Conservation (phyloP, 2,329 filamentous ascomycete genomes). For the Grosmannia clavigera region DNA sequence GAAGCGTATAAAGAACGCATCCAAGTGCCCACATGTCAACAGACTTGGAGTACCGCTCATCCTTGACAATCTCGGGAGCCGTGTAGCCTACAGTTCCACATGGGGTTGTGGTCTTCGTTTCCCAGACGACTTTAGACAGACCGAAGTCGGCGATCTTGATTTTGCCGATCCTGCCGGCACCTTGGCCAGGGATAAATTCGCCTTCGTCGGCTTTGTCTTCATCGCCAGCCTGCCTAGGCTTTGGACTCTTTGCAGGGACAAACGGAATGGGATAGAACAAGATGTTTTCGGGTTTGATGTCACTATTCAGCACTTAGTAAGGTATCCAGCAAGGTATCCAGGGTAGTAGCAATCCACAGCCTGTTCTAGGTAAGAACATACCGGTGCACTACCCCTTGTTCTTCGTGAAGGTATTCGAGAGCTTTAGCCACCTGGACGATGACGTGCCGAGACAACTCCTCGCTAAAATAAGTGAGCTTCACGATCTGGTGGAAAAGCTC, state of each 20-base stretch:
- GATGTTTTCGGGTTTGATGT: conserved; percentile 97
- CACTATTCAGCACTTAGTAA: conserved; percentile 37
- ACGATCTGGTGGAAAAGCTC: conserved; percentile 99
- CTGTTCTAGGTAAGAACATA: conserved; percentile 32
- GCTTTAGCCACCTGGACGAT: conserved; percentile 93
- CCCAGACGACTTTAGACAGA: conserved; percentile 96
- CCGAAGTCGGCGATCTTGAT: conserved; percentile 99
- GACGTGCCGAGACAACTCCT: conserved; percentile 86
- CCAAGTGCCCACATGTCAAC: conserved; percentile 99
- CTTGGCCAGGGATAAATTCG: conserved; percentile 72
- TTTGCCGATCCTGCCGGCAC: conserved; percentile 78
- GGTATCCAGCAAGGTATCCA: conserved; percentile 14
- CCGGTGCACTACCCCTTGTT: conserved; percentile 93
- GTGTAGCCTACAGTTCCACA: conserved; percentile 98
- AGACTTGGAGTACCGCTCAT: conserved; percentile 95
- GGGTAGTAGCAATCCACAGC: background rate
- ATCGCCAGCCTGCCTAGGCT: conserved; percentile 73
- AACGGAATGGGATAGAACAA: conserved; percentile 81
- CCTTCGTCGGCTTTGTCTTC: conserved; percentile 97
- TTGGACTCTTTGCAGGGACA: conserved; percentile 65
- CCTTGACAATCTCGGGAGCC: conserved; percentile 96
- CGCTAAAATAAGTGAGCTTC: conserved; percentile 94
- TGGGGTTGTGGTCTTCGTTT: conserved; percentile 97
- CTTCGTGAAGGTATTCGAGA: conserved; percentile 85
- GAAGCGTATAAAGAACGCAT: conserved; percentile 89